Conservation (phyloP, 805 yeast genomes). For the Cyberlindnera xylosilytica region DNA sequence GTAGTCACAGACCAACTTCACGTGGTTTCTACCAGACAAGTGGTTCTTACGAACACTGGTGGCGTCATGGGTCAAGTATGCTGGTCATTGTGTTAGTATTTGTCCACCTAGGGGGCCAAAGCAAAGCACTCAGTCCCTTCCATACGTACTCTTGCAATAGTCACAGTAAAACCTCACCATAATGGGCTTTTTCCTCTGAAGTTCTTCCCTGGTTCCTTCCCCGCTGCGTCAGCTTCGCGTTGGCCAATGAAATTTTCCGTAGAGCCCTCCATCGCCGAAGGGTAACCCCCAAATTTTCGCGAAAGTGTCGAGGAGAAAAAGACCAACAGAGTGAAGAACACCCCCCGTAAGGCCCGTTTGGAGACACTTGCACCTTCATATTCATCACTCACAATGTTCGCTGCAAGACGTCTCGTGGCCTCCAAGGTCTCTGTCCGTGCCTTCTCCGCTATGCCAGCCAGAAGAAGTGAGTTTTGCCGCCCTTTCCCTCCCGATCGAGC, state of each 20-base stretch:
- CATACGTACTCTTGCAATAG: constrained; percentile 54
- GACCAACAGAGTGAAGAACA: background rate
- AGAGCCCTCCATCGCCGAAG: background rate
- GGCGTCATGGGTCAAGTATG: constrained; percentile 86
- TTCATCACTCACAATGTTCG: constrained; percentile 20
- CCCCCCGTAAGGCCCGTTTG: background rate
- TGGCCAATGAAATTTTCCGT: constrained; percentile 14
- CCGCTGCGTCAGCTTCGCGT: background rate
- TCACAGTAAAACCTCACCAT: constrained; percentile 80
- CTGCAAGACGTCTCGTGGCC: constrained; percentile 24
- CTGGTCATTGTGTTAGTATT: constrained; percentile 19
- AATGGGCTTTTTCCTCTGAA: background rate
- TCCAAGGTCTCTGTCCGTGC: constrained; percentile 31
- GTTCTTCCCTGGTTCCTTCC: too few species aligned
- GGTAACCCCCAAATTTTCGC: background rate
- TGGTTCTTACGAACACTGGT: constrained; percentile 81
- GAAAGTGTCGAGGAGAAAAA: constrained; percentile 1
- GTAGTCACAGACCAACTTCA: constrained; percentile 67
- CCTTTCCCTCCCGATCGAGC: background rate
- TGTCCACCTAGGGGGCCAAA: background rate
- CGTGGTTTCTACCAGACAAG: constrained; percentile 72
- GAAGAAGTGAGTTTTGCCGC: constrained; percentile 25
- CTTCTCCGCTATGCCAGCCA: constrained; percentile 34
- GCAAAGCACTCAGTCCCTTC: too few species aligned
- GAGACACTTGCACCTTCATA: background rate